A percentile compares a stretch with the other conserved stretches of the same genome.
phyloP scores from a whole-genome alignment of 805 yeast species.

The Lipomyces chichibuensis region DNA sequence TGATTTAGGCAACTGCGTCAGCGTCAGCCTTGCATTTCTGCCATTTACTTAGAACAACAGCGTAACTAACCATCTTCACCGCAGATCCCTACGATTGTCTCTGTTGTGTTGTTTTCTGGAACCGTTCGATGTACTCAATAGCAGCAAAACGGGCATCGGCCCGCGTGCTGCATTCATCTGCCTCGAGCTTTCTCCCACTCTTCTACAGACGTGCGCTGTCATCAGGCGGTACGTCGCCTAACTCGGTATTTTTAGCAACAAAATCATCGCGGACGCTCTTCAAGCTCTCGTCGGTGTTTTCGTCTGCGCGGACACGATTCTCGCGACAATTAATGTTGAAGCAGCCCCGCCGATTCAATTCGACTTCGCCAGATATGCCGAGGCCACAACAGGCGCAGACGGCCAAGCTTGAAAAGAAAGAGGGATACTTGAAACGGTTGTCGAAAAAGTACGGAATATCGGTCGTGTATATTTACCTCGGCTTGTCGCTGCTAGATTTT shows the following conservation, averaged over 20 bases:
- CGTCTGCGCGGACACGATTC: neutral
- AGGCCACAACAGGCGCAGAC: constrained; percentile 2
- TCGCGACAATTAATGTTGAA: neutral
- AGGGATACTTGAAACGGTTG: constrained; percentile 54
- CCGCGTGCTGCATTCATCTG: neutral
- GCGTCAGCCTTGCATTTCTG: no score
- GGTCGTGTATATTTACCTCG: constrained; percentile 82
- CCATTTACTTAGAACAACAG: neutral
- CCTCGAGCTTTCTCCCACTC: neutral
- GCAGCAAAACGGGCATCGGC: neutral
- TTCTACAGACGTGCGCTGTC: neutral
- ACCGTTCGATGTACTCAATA: neutral
- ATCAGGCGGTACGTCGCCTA: neutral
- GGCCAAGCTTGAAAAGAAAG: constrained; percentile 9
- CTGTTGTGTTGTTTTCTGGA: neutral
- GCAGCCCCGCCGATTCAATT: constrained; percentile 12
- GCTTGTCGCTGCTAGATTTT: constrained; percentile 71
- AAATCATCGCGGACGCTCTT: neutral
- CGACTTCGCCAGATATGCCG: neutral
- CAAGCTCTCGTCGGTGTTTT: constrained; percentile 1
- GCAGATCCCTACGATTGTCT: neutral
- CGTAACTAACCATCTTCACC: neutral
- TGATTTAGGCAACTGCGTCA: no score
- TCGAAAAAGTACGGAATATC: constrained; percentile 88
- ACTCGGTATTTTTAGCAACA: neutral